Conservation (phyloP, 164 flowering plant species). For the Chimonanthus praecox region DNA sequence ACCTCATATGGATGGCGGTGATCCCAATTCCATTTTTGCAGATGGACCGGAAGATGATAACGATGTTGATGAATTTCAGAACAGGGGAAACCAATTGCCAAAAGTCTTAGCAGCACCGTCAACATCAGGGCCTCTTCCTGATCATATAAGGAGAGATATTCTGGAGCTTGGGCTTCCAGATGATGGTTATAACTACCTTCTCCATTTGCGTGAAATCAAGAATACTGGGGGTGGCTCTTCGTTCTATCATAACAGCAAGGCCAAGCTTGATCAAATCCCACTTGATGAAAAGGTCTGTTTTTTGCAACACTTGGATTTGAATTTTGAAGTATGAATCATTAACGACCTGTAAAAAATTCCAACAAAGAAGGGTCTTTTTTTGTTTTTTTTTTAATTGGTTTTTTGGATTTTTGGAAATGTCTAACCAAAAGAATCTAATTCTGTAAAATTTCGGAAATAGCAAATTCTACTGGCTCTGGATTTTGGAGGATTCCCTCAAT, state of each 20-base stretch:
- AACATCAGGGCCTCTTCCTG: slow-evolving; percentile 35
- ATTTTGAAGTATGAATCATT: too few relatives aligned
- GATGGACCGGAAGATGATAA: slow-evolving; percentile 45
- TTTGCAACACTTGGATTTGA: too few relatives aligned
- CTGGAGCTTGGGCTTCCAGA: slow-evolving; percentile 92
- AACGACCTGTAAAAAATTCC: too few relatives aligned
- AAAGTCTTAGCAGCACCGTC: not conserved
- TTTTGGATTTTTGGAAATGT: too few relatives aligned
- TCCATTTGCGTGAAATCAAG: slow-evolving; percentile 77
- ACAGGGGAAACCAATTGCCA: not conserved
- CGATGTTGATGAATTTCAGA: slow-evolving; percentile 13
- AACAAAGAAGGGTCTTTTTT: too few relatives aligned
- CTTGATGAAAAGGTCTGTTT: slow-evolving; percentile 71
- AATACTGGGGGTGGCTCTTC: slow-evolving; percentile 76
- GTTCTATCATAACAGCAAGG: slow-evolving; percentile 60
- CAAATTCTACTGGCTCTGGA: too few relatives aligned
- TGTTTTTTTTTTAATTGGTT: too few relatives aligned
- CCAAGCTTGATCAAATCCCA: slow-evolving; percentile 50
- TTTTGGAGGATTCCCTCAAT: too few relatives aligned
- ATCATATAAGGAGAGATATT: slow-evolving; percentile 66
- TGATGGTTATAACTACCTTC: slow-evolving; percentile 87
- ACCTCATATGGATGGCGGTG: slow-evolving; percentile 4
- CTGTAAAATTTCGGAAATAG: too few relatives aligned
- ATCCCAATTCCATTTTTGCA: slow-evolving; percentile 57
- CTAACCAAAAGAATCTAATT: too few relatives aligned